Evolutionary conservation across 1,284 basidiomycete species (phyloP).

Genomic region (Volvariella surrecta): DNA sequence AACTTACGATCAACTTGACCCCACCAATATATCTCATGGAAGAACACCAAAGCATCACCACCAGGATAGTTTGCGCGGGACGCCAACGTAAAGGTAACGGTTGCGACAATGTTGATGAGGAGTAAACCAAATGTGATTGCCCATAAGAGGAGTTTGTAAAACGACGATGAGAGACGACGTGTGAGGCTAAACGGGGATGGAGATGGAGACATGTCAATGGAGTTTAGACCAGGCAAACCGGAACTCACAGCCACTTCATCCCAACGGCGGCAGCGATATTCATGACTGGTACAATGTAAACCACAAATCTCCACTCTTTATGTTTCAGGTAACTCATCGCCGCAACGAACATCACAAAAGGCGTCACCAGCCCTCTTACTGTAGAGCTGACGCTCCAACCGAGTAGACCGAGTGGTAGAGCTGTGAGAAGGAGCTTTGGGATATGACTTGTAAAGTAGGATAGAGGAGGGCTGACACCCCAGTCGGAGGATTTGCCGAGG

Average conservation of each 20-base stretch:
- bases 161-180: slow-evolving; percentile 32
- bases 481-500: slow-evolving; percentile 80
- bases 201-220: slow-evolving; percentile 1
- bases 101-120: slow-evolving; percentile 40
- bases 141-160: too few species aligned
- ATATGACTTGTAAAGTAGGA: slow-evolving; percentile 68
- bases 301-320: slow-evolving; percentile 95
- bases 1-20: not conserved
- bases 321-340: slow-evolving; percentile 75
- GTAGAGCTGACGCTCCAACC: slow-evolving; percentile 38
- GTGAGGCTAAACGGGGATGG: slow-evolving; percentile 37
- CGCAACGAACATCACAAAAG: slow-evolving; percentile 47
- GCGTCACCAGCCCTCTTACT: slow-evolving; percentile 42
- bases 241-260: slow-evolving; percentile 49
- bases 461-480: slow-evolving; percentile 80
- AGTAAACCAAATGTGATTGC: slow-evolving; percentile 22
- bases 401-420: slow-evolving; percentile 57
- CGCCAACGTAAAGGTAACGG: slow-evolving; percentile 43
- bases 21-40: slow-evolving; percentile 43
- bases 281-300: slow-evolving; percentile 79
- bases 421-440: slow-evolving; percentile 71
- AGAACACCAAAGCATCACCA: slow-evolving; percentile 59
- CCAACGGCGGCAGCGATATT: slow-evolving; percentile 76
- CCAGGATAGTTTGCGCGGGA: slow-evolving; percentile 88
- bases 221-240: not conserved